Evolutionary conservation across 192 early-diverging fungal species (phyloP).

Genomic region (Cetraspora pellucida): DNA sequence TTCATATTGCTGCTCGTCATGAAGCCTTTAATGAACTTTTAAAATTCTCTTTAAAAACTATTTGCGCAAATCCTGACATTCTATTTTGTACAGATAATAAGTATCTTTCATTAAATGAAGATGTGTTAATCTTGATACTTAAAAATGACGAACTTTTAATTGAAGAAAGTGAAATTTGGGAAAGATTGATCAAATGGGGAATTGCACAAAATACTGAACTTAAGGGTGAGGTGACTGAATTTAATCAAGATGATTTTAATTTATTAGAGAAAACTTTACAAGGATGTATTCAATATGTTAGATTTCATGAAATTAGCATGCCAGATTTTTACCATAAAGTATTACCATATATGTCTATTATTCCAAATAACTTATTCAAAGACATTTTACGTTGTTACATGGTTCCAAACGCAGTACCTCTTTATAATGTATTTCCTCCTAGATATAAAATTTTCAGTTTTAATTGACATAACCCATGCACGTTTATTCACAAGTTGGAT

Average conservation of each 20-base stretch:
- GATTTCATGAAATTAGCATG: not conserved
- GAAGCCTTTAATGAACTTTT: not conserved
- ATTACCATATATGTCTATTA: not conserved
- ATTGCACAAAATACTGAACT: not conserved
- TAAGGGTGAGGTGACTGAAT: not conserved
- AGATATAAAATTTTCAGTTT: not conserved
- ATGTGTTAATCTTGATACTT: not conserved
- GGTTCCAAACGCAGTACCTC: not conserved
- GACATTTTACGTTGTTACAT: not conserved
- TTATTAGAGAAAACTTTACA: not conserved
- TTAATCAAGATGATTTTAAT: not conserved
- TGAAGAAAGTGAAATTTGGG: not conserved
- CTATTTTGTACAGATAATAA: not conserved
- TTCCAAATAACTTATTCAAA: not conserved
- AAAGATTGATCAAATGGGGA: not conserved
- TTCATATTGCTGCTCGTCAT: not conserved
- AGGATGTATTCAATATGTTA: not conserved
- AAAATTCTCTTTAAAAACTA: not conserved
- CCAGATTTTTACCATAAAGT: not conserved
- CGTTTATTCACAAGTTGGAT: not conserved
- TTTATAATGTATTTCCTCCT: not conserved
- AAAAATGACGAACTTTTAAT: not conserved
- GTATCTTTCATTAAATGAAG: not conserved
- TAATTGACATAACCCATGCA: not conserved
- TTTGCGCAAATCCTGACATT: not conserved